phyloP scores from a whole-genome alignment of 345 rosid genomes.

The Rhodamnia argentea region DNA sequence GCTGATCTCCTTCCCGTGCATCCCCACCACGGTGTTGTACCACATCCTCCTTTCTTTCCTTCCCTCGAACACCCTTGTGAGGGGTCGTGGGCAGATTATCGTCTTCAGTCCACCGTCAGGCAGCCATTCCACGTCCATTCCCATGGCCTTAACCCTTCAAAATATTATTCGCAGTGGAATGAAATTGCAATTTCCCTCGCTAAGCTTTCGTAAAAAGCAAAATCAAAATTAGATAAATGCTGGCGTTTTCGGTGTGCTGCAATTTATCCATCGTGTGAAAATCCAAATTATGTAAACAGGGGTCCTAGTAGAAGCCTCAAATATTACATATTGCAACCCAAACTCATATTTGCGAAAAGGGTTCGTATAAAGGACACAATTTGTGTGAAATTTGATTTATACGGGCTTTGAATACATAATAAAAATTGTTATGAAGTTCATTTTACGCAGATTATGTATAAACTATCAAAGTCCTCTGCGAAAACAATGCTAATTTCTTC shows the following conservation, averaged over 20 bases:
- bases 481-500: not conserved
- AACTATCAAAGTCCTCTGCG: not conserved
- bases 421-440: not conserved
- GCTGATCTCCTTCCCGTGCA: conserved; percentile 55
- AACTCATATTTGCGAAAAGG: not conserved
- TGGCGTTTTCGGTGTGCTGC: not conserved
- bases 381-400: not conserved
- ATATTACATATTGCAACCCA: not conserved
- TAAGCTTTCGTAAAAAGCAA: not conserved
- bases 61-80: conserved; percentile 54
- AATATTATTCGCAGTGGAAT: not conserved
- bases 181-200: not conserved
- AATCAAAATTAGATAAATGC: not conserved
- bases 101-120: conserved; percentile 35
- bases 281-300: not conserved
- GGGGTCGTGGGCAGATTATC: conserved; percentile 18
- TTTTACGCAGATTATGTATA: not conserved
- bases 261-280: not conserved
- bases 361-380: not conserved
- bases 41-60: conserved; percentile 66
- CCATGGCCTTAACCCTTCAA: conserved; percentile 32
- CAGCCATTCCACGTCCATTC: conserved; percentile 58
- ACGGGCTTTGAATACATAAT: not conserved
- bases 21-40: conserved; percentile 55
- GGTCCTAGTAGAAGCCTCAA: not conserved